Evolutionary conservation across 768 basidiomycete genomes (phyloP), one percentile per base, ranked within the genome.

Genomic region (Lactarius hatsudake): DNA sequence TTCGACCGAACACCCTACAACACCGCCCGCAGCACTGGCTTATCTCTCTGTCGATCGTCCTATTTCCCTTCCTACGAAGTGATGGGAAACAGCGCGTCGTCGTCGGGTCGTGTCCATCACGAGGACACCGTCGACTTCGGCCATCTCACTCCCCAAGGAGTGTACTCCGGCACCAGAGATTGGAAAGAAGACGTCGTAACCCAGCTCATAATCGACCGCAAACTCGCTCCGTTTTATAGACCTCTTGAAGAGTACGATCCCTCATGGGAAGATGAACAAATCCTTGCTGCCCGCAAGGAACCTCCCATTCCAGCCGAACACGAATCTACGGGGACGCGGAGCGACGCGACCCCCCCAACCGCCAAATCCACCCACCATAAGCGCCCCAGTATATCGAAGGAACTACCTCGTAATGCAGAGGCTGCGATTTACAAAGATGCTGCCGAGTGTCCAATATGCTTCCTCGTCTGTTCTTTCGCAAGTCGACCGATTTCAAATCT

Each of bases 381-480:
- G 76, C 86, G 89, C 17, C 79, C 85, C 23, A 79, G 81, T 66
- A 69, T 79, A 48, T 76, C 81, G 68, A 94, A 90, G 78, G 91
- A 94, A 60, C 82, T 85, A 23, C 78, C 80, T 7, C 87, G 84
- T 69, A 76, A 71, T 70, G 84, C 88, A 64, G 94, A 96, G 75
- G 92, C 89, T 51, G 84, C 87, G 67, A 81, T 96, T 40, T 98
- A 96, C 78, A 80, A 86, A 68, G 87, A 87, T 34, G 93, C 95
- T 20, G 82, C 89, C 20, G 97, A 99, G 76, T 99, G 97, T 81
- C 97, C 97, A 28, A 97, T 99, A 68, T 99, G 96, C 79, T 98
- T 98, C 79, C 83, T 98, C 78, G 96, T 93, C 73, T 75, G 89
- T 86, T 65, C 63, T 72, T 70, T 59, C 32, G 32, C 6, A 12